A percentile compares a stretch with the other conserved stretches of the same genome.
Evolutionary conservation across 495 filamentous ascomycete species (phyloP).

Genomic region (Friedmanniomyces simplex): DNA sequence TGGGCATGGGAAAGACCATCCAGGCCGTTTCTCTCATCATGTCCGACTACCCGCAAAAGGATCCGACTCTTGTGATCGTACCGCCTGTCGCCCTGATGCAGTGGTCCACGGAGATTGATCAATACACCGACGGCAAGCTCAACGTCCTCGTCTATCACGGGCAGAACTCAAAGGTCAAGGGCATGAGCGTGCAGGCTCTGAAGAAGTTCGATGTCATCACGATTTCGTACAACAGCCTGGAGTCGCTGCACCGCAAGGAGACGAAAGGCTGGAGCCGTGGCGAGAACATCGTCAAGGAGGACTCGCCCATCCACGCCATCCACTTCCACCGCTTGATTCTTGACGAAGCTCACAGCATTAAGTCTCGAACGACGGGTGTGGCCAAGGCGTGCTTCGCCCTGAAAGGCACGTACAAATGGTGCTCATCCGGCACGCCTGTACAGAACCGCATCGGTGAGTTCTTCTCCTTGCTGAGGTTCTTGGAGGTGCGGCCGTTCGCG

Average conservation of each 20-base stretch:
- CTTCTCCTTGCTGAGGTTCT: constrained; percentile 85
- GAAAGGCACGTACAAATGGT: constrained; percentile 81
- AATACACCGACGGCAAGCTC: constrained; percentile 80
- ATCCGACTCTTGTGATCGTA: constrained; percentile 78
- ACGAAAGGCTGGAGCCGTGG: constrained; percentile 79
- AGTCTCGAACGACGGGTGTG: constrained; percentile 74
- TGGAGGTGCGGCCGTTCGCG: constrained; percentile 77
- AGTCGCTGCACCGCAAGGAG: constrained; percentile 85
- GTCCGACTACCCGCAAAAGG: constrained; percentile 79
- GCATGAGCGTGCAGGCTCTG: constrained; percentile 58
- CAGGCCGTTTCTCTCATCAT: constrained; percentile 95
- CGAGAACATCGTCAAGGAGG: constrained; percentile 63
- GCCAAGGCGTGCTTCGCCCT: constrained; percentile 91
- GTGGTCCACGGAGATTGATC: constrained; percentile 86
- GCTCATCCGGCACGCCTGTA: constrained; percentile 84
- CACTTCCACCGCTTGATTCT: constrained; percentile 85
- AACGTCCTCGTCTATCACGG: constrained; percentile 86
- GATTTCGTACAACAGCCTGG: constrained; percentile 86
- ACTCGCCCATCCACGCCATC: constrained; percentile 78
- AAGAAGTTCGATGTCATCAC: constrained; percentile 83
- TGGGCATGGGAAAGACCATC: constrained; percentile 98
- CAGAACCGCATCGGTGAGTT: constrained; percentile 97
- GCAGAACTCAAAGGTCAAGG: constrained; percentile 71
- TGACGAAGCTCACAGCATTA: constrained; percentile 95
- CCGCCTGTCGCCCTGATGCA: constrained; percentile 96